Evolutionary conservation across 805 yeast species (phyloP).

Genomic region (Teunomyces tritomae): DNA sequence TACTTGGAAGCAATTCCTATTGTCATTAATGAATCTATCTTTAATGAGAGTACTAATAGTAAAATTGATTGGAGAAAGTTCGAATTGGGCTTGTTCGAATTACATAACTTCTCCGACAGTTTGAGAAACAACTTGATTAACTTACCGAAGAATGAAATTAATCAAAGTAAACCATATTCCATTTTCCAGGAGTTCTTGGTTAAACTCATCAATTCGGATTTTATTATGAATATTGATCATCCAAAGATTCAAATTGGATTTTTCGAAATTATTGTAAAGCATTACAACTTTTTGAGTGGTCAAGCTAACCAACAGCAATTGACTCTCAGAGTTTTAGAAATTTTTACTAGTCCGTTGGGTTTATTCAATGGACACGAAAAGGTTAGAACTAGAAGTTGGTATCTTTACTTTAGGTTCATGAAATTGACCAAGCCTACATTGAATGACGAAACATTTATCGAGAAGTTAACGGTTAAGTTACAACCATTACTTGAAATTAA

Average conservation of each 20-base stretch:
- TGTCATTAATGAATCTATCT: constrained; percentile 51
- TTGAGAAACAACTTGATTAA: constrained; percentile 75
- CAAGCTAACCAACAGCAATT: constrained; percentile 44
- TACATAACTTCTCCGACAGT: constrained; percentile 75
- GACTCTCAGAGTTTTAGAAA: constrained; percentile 62
- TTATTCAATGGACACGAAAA: constrained; percentile 70
- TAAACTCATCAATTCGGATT: constrained; percentile 49
- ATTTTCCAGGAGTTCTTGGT: constrained; percentile 62
- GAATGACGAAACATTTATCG: constrained; percentile 48
- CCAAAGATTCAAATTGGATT: constrained; percentile 79
- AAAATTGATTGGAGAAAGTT: constrained; percentile 70
- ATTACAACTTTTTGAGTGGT: constrained; percentile 55
- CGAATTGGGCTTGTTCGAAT: constrained; percentile 84
- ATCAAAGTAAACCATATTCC: constrained; percentile 61
- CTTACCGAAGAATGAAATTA: constrained; percentile 62
- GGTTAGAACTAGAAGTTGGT: constrained; percentile 88
- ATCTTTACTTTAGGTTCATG: constrained; percentile 77
- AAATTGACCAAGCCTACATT: constrained; percentile 66
- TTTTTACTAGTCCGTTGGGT: constrained; percentile 79
- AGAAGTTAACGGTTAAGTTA: constrained; percentile 57
- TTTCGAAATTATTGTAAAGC: constrained; percentile 83
- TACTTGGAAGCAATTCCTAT: constrained; percentile 58
- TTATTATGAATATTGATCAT: constrained; percentile 54
- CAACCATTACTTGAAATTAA: constrained; percentile 63
- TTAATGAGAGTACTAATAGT: constrained; percentile 12